Conservation (phyloP, 2,329 filamentous ascomycete species). For the Truncatella angustata region DNA sequence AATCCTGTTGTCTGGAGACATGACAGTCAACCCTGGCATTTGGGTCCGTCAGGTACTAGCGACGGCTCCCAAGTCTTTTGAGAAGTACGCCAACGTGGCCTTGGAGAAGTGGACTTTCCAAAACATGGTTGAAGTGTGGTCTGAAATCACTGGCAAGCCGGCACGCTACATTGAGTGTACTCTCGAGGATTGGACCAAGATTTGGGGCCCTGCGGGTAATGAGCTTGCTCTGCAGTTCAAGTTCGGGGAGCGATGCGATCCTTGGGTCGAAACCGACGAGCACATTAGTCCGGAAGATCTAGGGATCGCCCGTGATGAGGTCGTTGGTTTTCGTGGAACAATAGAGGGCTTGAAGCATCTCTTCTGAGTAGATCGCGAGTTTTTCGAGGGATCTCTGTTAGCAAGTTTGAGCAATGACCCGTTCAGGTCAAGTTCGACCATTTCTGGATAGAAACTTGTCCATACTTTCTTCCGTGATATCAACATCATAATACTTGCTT, state of each 20-base stretch:
- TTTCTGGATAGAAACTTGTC: background rate
- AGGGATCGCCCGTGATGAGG: slow-evolving; percentile 17
- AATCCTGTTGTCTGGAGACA: slow-evolving; percentile 21
- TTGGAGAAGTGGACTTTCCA: slow-evolving; percentile 22
- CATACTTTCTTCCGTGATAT: background rate
- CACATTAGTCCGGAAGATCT: slow-evolving; percentile 17
- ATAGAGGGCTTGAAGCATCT: slow-evolving; percentile 16
- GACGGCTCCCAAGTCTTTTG: slow-evolving; percentile 12
- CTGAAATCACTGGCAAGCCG: slow-evolving; percentile 20
- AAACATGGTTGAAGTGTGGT: slow-evolving; percentile 22
- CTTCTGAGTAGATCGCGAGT: slow-evolving; percentile 1
- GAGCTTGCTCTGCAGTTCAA: slow-evolving; percentile 23
- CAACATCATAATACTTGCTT: background rate
- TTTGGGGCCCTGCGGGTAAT: slow-evolving; percentile 19
- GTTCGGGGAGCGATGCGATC: slow-evolving; percentile 21
- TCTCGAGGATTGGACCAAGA: slow-evolving; percentile 13
- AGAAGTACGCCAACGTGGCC: slow-evolving; percentile 21
- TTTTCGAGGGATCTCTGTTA: background rate
- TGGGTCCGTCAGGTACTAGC: slow-evolving; percentile 21
- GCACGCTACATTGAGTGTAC: slow-evolving; percentile 18
- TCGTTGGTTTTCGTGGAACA: slow-evolving; percentile 18
- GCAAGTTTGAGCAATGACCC: too few relatives aligned
- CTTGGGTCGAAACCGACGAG: slow-evolving; percentile 17
- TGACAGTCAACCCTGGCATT: slow-evolving; percentile 22
- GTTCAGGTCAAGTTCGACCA: background rate